These are phyloP conservation scores for Pogostemon cablin DNA, from an alignment of 257 asterid species.

Conservation along the genomic window DNA sequence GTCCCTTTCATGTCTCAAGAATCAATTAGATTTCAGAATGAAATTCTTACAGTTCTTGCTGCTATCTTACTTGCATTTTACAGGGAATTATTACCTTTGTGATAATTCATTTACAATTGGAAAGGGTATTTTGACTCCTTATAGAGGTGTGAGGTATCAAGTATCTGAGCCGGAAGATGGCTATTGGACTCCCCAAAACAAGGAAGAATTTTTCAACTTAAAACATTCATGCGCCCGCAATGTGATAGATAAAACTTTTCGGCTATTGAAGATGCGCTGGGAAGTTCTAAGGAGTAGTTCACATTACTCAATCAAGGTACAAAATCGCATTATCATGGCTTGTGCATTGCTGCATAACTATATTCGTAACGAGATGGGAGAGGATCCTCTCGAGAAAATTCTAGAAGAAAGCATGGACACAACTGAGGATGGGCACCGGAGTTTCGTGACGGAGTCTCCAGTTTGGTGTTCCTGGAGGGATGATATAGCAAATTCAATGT, in stretches of 20 bases:
- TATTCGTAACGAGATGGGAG: constrained; percentile 30
- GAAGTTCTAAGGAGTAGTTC: constrained; percentile 31
- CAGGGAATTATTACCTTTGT: constrained; percentile 36
- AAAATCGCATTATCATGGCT: constrained; percentile 33
- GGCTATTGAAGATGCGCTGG: constrained; percentile 31
- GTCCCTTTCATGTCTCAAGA: constrained; percentile 10
- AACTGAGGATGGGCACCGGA: background rate
- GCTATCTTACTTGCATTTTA: constrained; percentile 7
- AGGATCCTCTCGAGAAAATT: constrained; percentile 34
- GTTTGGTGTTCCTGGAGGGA: constrained; percentile 34
- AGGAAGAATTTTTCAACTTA: constrained; percentile 35
- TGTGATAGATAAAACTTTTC: constrained; percentile 28
- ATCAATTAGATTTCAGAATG: background rate
- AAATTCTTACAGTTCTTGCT: background rate
- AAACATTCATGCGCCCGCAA: constrained; percentile 33
- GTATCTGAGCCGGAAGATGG: background rate
- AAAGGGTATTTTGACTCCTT: constrained; percentile 31
- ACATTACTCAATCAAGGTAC: constrained; percentile 31
- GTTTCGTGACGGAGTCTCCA: background rate
- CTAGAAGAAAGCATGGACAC: constrained; percentile 30
- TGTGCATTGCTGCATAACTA: constrained; percentile 34
- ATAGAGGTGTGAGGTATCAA: constrained; percentile 28
- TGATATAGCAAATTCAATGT: constrained; percentile 34
- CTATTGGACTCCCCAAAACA: constrained; percentile 24
- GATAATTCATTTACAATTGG: constrained; percentile 27